These are phyloP conservation scores for Bipolaris oryzae DNA, from an alignment of 2,329 filamentous ascomycete species.

Conservation along the genomic window DNA sequence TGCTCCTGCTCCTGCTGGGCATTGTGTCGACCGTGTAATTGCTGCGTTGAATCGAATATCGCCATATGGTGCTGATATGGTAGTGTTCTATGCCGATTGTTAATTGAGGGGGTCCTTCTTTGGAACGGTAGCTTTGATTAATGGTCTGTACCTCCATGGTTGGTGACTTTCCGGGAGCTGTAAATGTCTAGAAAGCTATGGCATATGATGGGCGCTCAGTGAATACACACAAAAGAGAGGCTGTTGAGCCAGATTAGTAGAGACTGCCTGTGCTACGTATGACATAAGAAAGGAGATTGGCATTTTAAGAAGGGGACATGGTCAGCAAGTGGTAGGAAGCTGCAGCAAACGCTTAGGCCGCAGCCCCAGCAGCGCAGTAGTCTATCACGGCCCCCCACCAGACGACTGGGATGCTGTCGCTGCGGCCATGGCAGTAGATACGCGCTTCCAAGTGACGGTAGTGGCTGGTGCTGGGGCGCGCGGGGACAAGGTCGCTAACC, in stretches of 20 bases:
- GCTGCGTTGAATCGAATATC: not conserved
- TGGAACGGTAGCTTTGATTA: not conserved
- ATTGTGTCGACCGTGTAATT: not conserved
- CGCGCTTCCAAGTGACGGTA: conserved; percentile 9
- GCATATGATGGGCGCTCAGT: not conserved
- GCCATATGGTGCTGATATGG: not conserved
- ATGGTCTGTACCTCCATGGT: conserved; percentile 13
- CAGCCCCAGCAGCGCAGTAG: conserved; percentile 7
- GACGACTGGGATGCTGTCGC: conserved; percentile 12
- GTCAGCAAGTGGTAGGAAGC: conserved; percentile 7
- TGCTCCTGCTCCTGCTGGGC: no score
- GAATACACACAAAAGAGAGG: not conserved
- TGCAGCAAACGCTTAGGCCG: conserved; percentile 10
- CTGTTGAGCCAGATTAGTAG: conserved; percentile 3
- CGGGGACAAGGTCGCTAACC: conserved; percentile 1
- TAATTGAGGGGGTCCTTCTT: not conserved
- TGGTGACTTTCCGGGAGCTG: conserved; percentile 1
- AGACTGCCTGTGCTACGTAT: conserved; percentile 7
- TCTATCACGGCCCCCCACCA: conserved; percentile 6
- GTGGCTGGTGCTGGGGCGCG: conserved; percentile 15
- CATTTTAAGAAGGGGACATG: conserved; percentile 10
- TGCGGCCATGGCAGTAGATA: conserved; percentile 1
- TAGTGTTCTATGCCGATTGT: conserved; percentile 7
- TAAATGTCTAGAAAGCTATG: not conserved
- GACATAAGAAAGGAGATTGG: conserved; percentile 10